Conservation (phyloP, 2,329 filamentous ascomycete species). For the Hymenoscyphus albidus region DNA sequence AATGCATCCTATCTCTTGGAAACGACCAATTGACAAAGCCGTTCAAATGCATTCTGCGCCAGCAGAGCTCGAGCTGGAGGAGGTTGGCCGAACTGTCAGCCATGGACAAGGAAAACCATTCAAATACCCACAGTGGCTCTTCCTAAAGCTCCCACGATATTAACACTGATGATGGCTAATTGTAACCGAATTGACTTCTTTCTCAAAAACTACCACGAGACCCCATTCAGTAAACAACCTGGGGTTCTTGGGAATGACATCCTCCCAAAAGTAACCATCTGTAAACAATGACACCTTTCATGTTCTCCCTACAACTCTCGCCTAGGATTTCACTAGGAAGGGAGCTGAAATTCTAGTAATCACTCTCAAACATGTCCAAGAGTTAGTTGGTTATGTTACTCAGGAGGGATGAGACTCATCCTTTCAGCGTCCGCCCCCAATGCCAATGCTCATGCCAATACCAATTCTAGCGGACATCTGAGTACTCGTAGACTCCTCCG, state of each 20-base stretch:
- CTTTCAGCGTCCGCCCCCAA: background rate
- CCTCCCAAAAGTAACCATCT: background rate
- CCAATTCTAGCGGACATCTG: background rate
- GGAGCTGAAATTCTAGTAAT: constrained; percentile 2
- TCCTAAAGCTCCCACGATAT: background rate
- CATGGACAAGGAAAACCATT: background rate
- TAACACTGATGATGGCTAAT: background rate
- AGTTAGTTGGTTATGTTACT: background rate
- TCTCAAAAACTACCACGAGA: background rate
- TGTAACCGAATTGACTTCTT: background rate
- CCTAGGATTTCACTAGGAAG: background rate
- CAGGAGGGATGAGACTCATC: background rate
- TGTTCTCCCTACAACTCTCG: background rate
- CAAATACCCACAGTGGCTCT: background rate
- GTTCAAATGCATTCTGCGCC: background rate
- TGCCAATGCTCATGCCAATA: background rate
- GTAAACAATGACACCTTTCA: background rate
- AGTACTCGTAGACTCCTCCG: background rate
- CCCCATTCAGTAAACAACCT: no score
- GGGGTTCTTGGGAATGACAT: background rate
- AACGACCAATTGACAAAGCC: background rate
- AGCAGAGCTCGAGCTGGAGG: background rate
- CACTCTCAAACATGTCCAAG: background rate
- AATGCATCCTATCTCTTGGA: background rate
- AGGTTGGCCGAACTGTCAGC: background rate